Percentiles rank a stretch among this genome's conserved stretches.
Conservation (phyloP, 1,139 yeast species). For the Pneumocystis carinii region DNA sequence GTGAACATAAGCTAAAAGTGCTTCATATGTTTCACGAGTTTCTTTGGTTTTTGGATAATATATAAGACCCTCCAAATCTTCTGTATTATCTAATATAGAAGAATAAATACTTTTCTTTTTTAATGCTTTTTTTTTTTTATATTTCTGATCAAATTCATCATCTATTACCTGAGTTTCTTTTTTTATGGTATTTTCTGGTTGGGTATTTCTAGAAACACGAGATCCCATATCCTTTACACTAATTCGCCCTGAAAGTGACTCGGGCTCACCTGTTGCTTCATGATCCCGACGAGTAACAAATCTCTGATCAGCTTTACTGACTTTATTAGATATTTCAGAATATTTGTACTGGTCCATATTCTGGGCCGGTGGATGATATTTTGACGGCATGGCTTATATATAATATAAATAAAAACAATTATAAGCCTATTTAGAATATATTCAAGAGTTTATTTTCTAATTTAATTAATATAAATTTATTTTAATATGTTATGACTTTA, state of each 20-base stretch:
- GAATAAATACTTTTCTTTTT: conserved; percentile 2
- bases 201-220: conserved; percentile 21
- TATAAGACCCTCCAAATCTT: conserved; percentile 28
- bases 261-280: conserved; percentile 46
- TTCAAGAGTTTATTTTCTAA: background rate
- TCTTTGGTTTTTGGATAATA: conserved; percentile 40
- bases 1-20: conserved; percentile 37
- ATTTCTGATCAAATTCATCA: conserved; percentile 7
- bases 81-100: conserved; percentile 24
- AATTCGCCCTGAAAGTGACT: conserved; percentile 53
- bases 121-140: conserved; percentile 12
- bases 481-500: background rate
- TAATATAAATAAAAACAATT: background rate
- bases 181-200: conserved; percentile 9
- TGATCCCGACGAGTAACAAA: conserved; percentile 32
- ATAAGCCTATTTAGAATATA: background rate
- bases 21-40: conserved; percentile 32
- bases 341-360: conserved; percentile 7
- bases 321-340: conserved; percentile 59
- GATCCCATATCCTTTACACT: conserved; percentile 58
- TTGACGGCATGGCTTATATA: background rate
- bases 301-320: conserved; percentile 43
- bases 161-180: conserved; percentile 3
- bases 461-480: background rate
- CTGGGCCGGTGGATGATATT: background rate